These are phyloP conservation scores for Agarophyton chilense DNA, from an alignment of 23 red algal genomes.

Conservation along the genomic window DNA sequence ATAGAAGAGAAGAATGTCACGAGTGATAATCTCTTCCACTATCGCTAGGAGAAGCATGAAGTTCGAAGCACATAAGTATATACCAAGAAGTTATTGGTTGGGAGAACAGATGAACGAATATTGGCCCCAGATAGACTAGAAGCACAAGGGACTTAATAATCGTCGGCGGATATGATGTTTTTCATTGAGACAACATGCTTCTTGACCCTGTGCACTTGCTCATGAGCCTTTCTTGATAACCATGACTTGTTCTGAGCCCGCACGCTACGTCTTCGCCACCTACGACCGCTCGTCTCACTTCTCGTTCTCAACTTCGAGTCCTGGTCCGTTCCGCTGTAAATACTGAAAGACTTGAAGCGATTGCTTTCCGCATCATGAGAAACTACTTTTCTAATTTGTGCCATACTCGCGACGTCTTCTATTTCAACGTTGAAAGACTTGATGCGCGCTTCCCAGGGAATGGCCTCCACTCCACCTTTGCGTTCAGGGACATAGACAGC, in stretches of 20 bases:
- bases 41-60: neutral
- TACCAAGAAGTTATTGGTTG: neutral
- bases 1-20: neutral
- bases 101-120: neutral
- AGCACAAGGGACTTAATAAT: neutral
- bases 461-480: slow-evolving; percentile 14
- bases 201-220: slow-evolving; percentile 34
- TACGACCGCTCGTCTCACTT: slow-evolving; percentile 18
- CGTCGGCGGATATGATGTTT: slow-evolving; percentile 46
- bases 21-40: neutral
- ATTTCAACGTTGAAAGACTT: slow-evolving; percentile 1
- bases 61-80: neutral
- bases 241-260: slow-evolving; percentile 11
- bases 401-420: neutral
- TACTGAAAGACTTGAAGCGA: slow-evolving; percentile 25
- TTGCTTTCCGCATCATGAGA: slow-evolving; percentile 1
- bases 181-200: neutral
- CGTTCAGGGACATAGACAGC: neutral
- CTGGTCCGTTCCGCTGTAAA: slow-evolving; percentile 7
- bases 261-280: slow-evolving; percentile 2
- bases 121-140: too few relatives aligned
- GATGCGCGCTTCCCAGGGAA: slow-evolving; percentile 24
- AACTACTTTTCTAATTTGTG: neutral
- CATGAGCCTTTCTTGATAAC: neutral
- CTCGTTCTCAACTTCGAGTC: neutral